phyloP scores from a whole-genome alignment of 345 rosid species.

The Heritiera littoralis region DNA sequence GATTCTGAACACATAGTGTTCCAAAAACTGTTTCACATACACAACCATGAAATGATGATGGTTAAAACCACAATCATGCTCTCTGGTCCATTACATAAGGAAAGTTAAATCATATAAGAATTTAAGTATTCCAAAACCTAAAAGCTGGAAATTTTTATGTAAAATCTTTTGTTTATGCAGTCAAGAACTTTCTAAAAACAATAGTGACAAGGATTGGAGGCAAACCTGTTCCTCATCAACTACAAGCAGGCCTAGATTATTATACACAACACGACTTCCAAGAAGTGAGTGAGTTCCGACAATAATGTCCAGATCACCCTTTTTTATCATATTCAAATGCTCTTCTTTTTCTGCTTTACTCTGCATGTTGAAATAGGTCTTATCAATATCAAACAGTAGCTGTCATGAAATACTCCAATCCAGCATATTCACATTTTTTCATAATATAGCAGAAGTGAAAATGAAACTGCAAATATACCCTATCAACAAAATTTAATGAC shows the following conservation, averaged over 20 bases:
- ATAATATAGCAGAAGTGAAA: constrained; percentile 1
- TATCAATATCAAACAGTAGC: constrained; percentile 26
- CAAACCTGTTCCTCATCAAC: constrained; percentile 98
- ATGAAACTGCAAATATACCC: constrained; percentile 4
- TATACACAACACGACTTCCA: constrained; percentile 88
- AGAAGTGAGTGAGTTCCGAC: constrained; percentile 98
- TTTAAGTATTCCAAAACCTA: neutral
- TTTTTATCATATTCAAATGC: constrained; percentile 67
- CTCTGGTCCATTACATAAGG: neutral
- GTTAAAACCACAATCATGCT: neutral
- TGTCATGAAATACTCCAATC: neutral
- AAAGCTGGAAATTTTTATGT: neutral
- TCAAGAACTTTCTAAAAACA: constrained; percentile 8
- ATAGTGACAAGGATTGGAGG: constrained; percentile 21
- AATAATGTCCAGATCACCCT: constrained; percentile 71
- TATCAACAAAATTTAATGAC: neutral
- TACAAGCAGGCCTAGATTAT: constrained; percentile 91
- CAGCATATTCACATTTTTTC: neutral
- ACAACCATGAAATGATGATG: neutral
- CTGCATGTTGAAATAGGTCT: constrained; percentile 46
- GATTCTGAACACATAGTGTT: neutral
- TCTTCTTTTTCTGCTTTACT: constrained; percentile 80
- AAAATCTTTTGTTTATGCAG: neutral
- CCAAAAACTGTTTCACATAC: neutral
- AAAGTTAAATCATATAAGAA: constrained; percentile 3